These are phyloP conservation scores for Magnusiomyces sp. DNA, from an alignment of 1,139 yeast genomes.

Conservation along the genomic window DNA sequence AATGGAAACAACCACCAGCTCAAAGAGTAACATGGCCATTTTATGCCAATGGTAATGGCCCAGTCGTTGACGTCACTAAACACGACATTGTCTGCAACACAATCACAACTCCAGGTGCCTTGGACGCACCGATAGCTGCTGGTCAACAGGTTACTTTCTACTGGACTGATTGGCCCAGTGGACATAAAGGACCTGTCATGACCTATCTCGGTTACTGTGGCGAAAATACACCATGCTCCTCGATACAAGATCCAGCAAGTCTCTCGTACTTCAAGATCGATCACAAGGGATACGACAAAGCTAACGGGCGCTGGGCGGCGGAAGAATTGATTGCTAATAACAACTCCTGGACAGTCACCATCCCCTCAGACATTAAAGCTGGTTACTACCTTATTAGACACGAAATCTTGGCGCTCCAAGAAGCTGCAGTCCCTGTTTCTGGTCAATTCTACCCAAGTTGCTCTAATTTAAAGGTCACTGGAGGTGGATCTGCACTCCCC, in stretches of 20 bases:
- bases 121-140: conserved; percentile 4
- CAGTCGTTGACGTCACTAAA: conserved; percentile 12
- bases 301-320: conserved; percentile 7
- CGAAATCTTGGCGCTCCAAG: conserved; percentile 11
- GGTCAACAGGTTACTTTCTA: conserved; percentile 8
- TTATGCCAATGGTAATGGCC: conserved; percentile 11
- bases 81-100: conserved; percentile 12
- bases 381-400: conserved; percentile 13
- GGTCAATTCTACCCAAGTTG: conserved; percentile 13
- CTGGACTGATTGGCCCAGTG: conserved; percentile 14
- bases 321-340: conserved; percentile 10
- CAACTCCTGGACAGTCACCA: conserved; percentile 13
- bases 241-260: neutral
- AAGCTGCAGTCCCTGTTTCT: conserved; percentile 1
- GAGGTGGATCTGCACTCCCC: conserved; percentile 11
- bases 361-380: conserved; percentile 9
- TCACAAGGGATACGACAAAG: conserved; percentile 8
- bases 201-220: conserved; percentile 12
- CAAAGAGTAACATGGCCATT: conserved; percentile 14
- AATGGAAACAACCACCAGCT: conserved; percentile 1
- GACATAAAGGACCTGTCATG: conserved; percentile 12
- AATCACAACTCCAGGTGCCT: conserved; percentile 5
- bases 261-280: conserved; percentile 11
- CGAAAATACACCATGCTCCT: neutral
- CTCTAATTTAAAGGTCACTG: conserved; percentile 11